Percentiles rank a stretch among this genome's conserved stretches.
phyloP scores from a whole-genome alignment of 2,329 filamentous ascomycete genomes.

The Albifimbria verrucaria region DNA sequence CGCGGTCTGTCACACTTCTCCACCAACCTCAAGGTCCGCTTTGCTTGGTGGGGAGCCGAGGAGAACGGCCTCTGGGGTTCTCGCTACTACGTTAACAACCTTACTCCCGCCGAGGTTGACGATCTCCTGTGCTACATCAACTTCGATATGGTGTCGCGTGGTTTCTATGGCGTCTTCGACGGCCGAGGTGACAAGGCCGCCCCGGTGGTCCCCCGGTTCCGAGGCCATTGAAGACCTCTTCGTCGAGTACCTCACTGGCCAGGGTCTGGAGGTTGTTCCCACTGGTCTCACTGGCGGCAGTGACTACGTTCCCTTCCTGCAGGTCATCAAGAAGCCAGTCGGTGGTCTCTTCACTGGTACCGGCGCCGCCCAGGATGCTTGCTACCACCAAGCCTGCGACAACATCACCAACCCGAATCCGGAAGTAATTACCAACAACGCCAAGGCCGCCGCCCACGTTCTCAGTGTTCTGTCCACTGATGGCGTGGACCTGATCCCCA shows the following conservation, averaged over 20 bases:
- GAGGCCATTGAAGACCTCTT: conserved; percentile 31
- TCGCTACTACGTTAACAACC: conserved; percentile 32
- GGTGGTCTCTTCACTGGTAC: conserved; percentile 60
- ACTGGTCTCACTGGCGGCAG: conserved; percentile 41
- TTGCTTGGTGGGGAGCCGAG: conserved; percentile 44
- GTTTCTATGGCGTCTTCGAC: conserved; percentile 32
- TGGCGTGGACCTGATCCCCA: conserved; percentile 18
- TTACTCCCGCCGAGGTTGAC: conserved; percentile 26
- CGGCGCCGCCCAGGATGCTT: conserved; percentile 40
- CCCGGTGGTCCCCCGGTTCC: conserved; percentile 29
- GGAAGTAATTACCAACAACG: conserved; percentile 26
- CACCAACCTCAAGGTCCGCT: conserved; percentile 35
- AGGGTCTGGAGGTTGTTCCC: conserved; percentile 27
- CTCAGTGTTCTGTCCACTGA: conserved; percentile 18
- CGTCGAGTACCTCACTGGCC: conserved; percentile 24
- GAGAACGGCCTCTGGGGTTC: conserved; percentile 37
- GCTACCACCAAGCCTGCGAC: conserved; percentile 32
- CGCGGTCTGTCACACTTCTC: conserved; percentile 32
- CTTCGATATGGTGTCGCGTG: conserved; percentile 37
- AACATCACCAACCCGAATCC: conserved; percentile 29
- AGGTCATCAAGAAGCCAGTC: conserved; percentile 48
- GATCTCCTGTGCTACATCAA: conserved; percentile 36
- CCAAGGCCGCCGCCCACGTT: conserved; percentile 46
- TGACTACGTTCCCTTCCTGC: conserved; percentile 60
- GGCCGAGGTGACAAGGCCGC: conserved; percentile 32